A percentile compares a stretch with the other conserved stretches of the same genome.
phyloP scores from a whole-genome alignment of 176 grass and related monocot species.

The Eleusine indica region DNA sequence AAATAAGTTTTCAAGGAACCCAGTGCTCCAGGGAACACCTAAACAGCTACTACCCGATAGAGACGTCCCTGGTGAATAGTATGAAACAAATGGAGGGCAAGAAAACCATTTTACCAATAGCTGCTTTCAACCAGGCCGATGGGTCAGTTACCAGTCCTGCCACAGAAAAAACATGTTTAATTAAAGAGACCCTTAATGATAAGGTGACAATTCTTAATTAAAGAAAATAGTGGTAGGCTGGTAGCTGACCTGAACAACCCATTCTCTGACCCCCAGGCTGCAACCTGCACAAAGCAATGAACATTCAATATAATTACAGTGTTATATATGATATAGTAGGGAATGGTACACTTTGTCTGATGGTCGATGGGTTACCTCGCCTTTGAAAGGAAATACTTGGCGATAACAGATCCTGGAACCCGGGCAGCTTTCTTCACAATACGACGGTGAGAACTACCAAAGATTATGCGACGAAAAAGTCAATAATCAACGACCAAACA shows the following conservation, averaged over 20 bases:
- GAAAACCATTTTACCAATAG: not conserved
- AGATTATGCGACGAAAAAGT: not conserved
- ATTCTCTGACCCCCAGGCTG: not conserved
- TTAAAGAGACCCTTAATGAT: not conserved
- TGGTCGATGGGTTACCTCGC: not conserved
- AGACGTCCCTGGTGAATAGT: not conserved
- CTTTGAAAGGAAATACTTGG: not conserved
- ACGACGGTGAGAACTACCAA: not conserved
- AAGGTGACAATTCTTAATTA: not conserved
- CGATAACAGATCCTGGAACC: not conserved
- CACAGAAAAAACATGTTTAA: not conserved
- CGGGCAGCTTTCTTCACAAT: not conserved
- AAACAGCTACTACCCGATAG: not conserved
- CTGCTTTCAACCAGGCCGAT: not conserved
- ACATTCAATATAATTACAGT: not conserved
- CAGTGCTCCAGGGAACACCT: no score
- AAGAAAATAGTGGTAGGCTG: not conserved
- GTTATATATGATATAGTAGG: no score
- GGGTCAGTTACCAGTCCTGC: not conserved
- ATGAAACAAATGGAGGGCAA: not conserved
- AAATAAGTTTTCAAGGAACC: no score
- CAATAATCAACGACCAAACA: not conserved
- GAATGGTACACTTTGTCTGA: not conserved
- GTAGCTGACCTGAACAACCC: not conserved
- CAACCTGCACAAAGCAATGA: not conserved